Base-by-base conservation (phyloP, 1,139 yeast species). In the Diutina ranongensis region DNA sequence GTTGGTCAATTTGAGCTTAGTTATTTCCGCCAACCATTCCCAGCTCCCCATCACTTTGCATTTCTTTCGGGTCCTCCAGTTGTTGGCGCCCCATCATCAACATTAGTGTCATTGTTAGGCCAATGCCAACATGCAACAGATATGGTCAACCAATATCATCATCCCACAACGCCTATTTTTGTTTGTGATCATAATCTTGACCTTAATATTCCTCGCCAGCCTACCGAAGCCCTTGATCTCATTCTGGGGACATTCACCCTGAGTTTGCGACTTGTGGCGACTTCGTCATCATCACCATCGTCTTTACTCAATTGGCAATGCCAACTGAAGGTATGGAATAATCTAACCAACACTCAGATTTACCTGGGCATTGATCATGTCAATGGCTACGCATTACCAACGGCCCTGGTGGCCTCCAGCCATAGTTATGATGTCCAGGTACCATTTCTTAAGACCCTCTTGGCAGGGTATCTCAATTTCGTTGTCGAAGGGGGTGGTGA, bases 201-300 rank as follows among this genome's bases (percentile, higher is more conserved):
- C 21, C 20, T 38, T 7, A 15, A 22, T n/a, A n/a, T 38, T 18
- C 40, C 40, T 10, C 40, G 22, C 3, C 27, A 25, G 13, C 32
- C 32, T 10, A 38, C 31, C 5, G 31, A 38, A 15, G 31, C 42
- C 8, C 25, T 38, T n/a, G 42, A 38, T 10, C 32, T 38, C 13
- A 15, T 38, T 15, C 32, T 25, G 33, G 42, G 42, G 31, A 25
- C 32, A 15, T 38, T 38, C 42, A 38, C 22, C 15, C 42, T 38
- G 42, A 9, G 25, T 25, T 21, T 38, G 42, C 42, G 33, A 20
- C 42, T 25, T 15, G 32, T 38, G 20, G 42, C 42, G 19, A 36
- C 40, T 12, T 18, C 38, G 25, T 19, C 22, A 22, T 28, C 15
- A 22, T 18, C 25, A 9, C 40, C 40, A 8, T 32, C 32, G 31